These are phyloP conservation scores for Dispira simplex DNA, from an alignment of 192 early-diverging fungal genomes.

Conservation along the genomic window DNA sequence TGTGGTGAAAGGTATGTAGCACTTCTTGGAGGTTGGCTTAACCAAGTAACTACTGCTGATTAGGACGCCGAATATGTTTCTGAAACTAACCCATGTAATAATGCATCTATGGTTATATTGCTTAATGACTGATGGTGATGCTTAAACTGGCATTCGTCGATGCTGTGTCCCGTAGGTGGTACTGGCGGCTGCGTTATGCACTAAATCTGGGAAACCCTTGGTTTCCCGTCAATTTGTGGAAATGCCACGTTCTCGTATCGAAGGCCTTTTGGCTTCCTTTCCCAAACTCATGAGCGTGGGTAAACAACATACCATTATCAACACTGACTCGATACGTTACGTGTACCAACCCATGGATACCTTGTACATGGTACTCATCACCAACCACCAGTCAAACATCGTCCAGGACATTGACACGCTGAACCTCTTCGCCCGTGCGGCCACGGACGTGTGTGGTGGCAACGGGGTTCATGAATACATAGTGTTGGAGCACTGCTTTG, in stretches of 20 bases:
- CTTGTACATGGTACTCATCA: slow-evolving; percentile 91
- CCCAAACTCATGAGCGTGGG: slow-evolving; percentile 84
- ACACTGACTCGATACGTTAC: slow-evolving; percentile 93
- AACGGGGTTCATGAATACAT: slow-evolving; percentile 64
- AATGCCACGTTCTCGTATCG: slow-evolving; percentile 91
- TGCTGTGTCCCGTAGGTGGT: slow-evolving; percentile 2
- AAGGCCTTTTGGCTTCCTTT: slow-evolving; percentile 90
- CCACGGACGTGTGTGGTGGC: slow-evolving; percentile 71
- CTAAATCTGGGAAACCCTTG: slow-evolving; percentile 22
- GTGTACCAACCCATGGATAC: slow-evolving; percentile 96
- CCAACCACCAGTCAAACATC: slow-evolving; percentile 92
- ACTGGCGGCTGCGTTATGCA: slow-evolving; percentile 3
- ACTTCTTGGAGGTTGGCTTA: no score
- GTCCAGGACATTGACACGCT: slow-evolving; percentile 96
- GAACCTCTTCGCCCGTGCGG: slow-evolving; percentile 83
- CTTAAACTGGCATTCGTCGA: no score
- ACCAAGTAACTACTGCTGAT: no score
- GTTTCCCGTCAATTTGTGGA: slow-evolving; percentile 95
- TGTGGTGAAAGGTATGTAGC: no score
- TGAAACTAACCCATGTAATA: no score
- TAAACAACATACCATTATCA: slow-evolving; percentile 92
- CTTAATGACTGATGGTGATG: no score
- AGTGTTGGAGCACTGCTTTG: slow-evolving; percentile 72
- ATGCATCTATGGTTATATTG: no score
- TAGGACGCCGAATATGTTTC: no score